A percentile compares a stretch with the other conserved stretches of the same genome.
Evolutionary conservation across 1,139 yeast species (phyloP).

Genomic region (Geotrichum reessii): DNA sequence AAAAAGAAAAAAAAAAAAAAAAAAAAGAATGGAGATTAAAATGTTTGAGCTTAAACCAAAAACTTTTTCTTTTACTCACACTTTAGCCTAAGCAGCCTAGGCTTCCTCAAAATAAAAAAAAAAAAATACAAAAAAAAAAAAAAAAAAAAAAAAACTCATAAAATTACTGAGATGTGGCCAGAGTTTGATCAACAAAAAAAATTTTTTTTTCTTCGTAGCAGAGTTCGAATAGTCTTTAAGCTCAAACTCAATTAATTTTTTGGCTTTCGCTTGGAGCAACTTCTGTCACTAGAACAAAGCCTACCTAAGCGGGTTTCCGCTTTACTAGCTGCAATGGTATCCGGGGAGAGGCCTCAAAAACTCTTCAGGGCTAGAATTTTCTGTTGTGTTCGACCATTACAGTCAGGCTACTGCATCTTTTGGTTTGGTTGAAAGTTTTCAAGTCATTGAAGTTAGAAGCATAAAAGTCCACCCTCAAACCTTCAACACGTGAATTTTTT

Average conservation of each 20-base stretch:
- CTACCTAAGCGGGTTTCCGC: not conserved
- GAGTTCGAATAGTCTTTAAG: not conserved
- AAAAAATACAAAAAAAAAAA: too few relatives aligned
- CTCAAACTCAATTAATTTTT: not conserved
- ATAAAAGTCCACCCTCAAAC: not conserved
- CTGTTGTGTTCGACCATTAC: not conserved
- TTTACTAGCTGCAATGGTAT: not conserved
- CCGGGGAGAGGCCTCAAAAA: not conserved
- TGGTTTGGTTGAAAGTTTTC: not conserved
- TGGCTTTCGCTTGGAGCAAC: not conserved
- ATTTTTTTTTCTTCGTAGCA: not conserved
- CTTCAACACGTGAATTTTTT: not conserved
- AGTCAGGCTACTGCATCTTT: not conserved
- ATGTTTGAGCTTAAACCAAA: not conserved
- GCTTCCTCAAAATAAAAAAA: too few relatives aligned
- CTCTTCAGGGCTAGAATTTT: not conserved
- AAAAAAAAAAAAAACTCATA: not conserved
- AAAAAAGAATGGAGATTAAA: not conserved
- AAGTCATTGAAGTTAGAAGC: not conserved
- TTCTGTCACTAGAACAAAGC: not conserved
- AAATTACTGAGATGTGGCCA: not conserved
- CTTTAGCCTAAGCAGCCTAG: not conserved
- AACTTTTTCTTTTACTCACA: not conserved
- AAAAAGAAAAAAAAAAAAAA: not conserved
- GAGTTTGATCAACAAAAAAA: not conserved